phyloP scores from a whole-genome alignment of 257 asterid genomes.

The Penstemon barbatus region DNA sequence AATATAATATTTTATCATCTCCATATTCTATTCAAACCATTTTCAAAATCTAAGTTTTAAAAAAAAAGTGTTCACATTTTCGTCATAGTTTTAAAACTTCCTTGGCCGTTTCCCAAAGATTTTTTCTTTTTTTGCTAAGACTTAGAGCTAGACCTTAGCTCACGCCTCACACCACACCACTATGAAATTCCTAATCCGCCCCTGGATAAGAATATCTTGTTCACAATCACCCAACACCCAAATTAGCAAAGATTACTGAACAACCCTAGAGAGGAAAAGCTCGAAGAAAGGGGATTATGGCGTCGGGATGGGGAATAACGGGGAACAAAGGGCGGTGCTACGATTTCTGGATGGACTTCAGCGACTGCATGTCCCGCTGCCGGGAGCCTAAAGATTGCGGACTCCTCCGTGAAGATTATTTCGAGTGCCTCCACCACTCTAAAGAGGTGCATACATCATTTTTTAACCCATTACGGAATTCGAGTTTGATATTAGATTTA shows the following conservation, averaged over 20 bases:
- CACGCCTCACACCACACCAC: neutral
- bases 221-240: neutral
- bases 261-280: slow-evolving; percentile 36
- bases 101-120: neutral
- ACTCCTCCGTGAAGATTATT: slow-evolving; percentile 91
- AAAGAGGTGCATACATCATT: slow-evolving; percentile 57
- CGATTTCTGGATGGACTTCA: slow-evolving; percentile 96
- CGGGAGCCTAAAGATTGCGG: slow-evolving; percentile 85
- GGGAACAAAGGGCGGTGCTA: slow-evolving; percentile 97
- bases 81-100: neutral
- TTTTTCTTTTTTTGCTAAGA: too few relatives aligned
- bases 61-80: neutral
- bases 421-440: slow-evolving; percentile 95
- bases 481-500: too few relatives aligned
- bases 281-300: slow-evolving; percentile 48
- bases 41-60: too few relatives aligned
- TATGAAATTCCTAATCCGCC: slow-evolving; percentile 7
- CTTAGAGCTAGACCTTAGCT: too few relatives aligned
- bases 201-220: slow-evolving; percentile 12
- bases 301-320: slow-evolving; percentile 97
- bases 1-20: too few relatives aligned
- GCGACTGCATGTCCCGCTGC: slow-evolving; percentile 93
- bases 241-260: slow-evolving; percentile 24
- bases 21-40: too few relatives aligned
- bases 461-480: too few relatives aligned